These are phyloP conservation scores for Penicillium canescens DNA, from an alignment of 495 filamentous ascomycete species.

Conservation along the genomic window DNA sequence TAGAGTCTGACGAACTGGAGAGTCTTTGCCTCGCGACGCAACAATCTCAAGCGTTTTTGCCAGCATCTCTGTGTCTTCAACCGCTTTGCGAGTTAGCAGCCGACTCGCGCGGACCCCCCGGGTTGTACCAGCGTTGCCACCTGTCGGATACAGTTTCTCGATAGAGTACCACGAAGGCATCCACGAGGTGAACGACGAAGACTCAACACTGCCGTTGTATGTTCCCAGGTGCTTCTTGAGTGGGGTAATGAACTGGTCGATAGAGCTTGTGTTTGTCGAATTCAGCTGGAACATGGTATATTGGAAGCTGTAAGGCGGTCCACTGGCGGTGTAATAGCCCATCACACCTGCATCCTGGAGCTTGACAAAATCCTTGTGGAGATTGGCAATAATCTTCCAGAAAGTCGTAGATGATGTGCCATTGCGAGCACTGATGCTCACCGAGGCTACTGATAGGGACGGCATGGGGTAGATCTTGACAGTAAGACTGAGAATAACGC, in stretches of 20 bases:
- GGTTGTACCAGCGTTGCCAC: neutral
- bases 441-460: slow-evolving; percentile 30
- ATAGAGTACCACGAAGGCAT: neutral
- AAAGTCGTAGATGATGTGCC: neutral
- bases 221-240: neutral
- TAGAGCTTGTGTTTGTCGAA: neutral
- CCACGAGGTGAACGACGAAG: neutral
- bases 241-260: neutral
- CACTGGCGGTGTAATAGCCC: slow-evolving; percentile 9
- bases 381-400: neutral
- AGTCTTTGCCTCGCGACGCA: neutral
- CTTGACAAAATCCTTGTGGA: slow-evolving; percentile 1
- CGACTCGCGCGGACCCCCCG: neutral
- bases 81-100: neutral
- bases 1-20: neutral
- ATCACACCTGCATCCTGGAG: slow-evolving; percentile 3
- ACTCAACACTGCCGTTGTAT: neutral
- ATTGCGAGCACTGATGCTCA: neutral
- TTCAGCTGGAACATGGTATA: slow-evolving; percentile 1
- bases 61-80: neutral
- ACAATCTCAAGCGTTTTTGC: neutral
- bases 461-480: neutral
- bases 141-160: neutral
- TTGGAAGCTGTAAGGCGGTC: neutral
- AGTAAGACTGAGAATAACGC: neutral